Evolutionary conservation across 2,329 filamentous ascomycete genomes (phyloP).

Genomic region (Exophiala bonariae): DNA sequence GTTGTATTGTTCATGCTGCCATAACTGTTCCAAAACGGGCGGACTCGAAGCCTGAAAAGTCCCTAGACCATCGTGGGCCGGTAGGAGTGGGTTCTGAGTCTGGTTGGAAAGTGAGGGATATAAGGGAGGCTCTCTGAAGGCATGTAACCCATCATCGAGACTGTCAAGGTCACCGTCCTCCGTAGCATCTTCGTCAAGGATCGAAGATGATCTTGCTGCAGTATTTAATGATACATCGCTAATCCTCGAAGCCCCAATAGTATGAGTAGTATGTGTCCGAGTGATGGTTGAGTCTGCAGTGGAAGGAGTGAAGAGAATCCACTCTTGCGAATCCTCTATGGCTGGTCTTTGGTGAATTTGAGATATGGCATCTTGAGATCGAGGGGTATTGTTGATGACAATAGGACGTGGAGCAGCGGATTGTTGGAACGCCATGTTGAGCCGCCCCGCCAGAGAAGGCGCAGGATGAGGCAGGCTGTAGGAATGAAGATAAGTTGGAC

Average conservation of each 20-base stretch:
- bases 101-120: conserved; percentile 41
- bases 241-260: conserved; percentile 68
- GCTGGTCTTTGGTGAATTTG: conserved; percentile 28
- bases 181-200: conserved; percentile 49
- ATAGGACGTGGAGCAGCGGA: conserved; percentile 22
- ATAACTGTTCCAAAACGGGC: conserved; percentile 76
- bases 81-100: conserved; percentile 69
- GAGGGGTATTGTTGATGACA: conserved; percentile 13
- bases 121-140: conserved; percentile 69
- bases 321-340: conserved; percentile 77
- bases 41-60: conserved; percentile 70
- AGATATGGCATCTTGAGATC: conserved; percentile 18
- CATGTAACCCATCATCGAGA: conserved; percentile 85
- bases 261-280: conserved; percentile 65
- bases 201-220: conserved; percentile 58
- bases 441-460: conserved; percentile 18
- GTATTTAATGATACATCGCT: conserved; percentile 81
- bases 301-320: conserved; percentile 88
- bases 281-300: conserved; percentile 66
- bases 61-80: conserved; percentile 87
- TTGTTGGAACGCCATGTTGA: conserved; percentile 26
- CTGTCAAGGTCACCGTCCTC: conserved; percentile 84
- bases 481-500: no score
- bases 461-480: conserved; percentile 1
- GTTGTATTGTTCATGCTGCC: conserved; percentile 85